These are phyloP conservation scores for Collybiopsis confluens DNA, from an alignment of 768 basidiomycete species.

Conservation along the genomic window DNA sequence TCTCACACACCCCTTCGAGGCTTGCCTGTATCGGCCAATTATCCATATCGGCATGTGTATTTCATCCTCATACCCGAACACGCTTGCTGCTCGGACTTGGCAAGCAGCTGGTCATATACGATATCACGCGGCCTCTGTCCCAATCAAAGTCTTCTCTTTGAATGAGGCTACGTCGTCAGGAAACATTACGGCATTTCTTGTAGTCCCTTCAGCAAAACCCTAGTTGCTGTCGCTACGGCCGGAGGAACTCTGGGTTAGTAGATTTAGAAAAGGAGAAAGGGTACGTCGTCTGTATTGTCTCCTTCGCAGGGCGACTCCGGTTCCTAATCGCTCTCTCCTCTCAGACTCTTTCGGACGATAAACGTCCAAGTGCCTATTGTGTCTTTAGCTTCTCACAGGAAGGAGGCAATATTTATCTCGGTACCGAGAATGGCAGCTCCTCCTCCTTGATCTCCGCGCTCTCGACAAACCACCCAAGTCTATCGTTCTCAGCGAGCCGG, in stretches of 20 bases:
- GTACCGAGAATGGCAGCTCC: constrained; percentile 61
- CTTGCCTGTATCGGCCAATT: constrained; percentile 31
- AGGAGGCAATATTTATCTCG: constrained; percentile 62
- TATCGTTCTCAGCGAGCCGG: constrained; percentile 45
- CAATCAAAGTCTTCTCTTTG: constrained; percentile 48
- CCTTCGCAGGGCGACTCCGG: background rate
- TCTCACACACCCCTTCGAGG: constrained; percentile 55
- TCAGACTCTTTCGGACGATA: constrained; percentile 57
- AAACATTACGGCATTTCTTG: constrained; percentile 52
- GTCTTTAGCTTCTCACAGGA: constrained; percentile 66
- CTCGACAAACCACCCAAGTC: constrained; percentile 61
- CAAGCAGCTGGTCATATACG: constrained; percentile 55
- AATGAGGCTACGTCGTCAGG: constrained; percentile 36
- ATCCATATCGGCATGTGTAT: constrained; percentile 46
- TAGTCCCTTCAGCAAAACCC: constrained; percentile 75
- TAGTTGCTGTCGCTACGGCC: constrained; percentile 55
- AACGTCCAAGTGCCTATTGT: constrained; percentile 50
- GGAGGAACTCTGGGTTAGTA: constrained; percentile 52
- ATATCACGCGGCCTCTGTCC: constrained; percentile 55
- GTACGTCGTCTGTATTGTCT: constrained; percentile 32
- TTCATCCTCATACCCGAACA: constrained; percentile 62
- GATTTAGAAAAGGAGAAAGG: constrained; percentile 76
- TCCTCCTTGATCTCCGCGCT: constrained; percentile 59
- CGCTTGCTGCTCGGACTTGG: constrained; percentile 53
- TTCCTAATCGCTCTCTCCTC: constrained; percentile 6